phyloP scores from a whole-genome alignment of 495 filamentous ascomycete genomes.

The Beverwykella pulmonaria region DNA sequence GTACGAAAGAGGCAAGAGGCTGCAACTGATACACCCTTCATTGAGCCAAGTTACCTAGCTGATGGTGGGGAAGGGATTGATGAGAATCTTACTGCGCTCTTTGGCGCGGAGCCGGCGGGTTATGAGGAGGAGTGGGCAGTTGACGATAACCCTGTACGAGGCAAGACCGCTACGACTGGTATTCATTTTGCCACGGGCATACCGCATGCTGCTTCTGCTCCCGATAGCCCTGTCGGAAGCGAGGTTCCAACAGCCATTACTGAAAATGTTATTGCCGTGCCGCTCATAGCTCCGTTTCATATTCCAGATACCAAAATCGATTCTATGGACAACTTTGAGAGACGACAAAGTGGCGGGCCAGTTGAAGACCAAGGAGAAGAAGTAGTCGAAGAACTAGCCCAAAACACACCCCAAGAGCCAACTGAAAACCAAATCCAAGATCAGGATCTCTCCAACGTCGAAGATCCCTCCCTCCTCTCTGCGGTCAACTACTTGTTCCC shows the following conservation, averaged over 20 bases:
- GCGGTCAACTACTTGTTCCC: not conserved
- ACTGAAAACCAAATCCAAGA: not conserved
- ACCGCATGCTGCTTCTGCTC: no score
- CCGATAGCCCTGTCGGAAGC: no score
- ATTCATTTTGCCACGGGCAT: no score
- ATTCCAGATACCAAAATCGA: no score
- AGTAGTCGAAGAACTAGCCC: not conserved
- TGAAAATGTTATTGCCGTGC: no score
- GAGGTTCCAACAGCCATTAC: no score
- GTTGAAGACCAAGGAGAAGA: not conserved
- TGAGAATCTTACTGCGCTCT: not conserved
- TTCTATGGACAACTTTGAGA: no score
- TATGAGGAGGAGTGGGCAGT: slow-evolving; percentile 23
- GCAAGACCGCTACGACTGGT: no score
- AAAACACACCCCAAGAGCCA: not conserved
- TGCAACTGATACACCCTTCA: not conserved
- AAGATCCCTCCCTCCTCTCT: not conserved
- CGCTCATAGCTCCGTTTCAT: no score
- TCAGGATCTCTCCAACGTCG: not conserved
- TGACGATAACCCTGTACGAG: not conserved
- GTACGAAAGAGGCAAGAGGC: not conserved
- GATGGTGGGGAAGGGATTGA: not conserved
- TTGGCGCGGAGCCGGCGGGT: slow-evolving; percentile 18
- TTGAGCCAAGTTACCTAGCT: not conserved
- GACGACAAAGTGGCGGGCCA: no score